These are phyloP conservation scores for Phaeoacremonium minimum DNA, from an alignment of 2,329 filamentous ascomycete species.

Conservation along the genomic window DNA sequence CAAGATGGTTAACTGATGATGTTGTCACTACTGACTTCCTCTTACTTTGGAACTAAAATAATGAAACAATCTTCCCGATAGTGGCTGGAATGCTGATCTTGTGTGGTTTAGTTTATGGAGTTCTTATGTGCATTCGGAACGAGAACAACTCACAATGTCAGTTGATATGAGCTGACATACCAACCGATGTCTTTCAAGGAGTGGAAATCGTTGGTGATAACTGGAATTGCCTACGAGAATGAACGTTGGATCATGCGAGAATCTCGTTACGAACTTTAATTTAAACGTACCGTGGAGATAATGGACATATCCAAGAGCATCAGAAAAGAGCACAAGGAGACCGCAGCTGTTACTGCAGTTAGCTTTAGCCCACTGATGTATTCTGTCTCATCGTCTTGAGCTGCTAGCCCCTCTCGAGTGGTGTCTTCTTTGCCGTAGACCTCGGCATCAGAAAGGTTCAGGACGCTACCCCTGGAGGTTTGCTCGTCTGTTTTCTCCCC, in stretches of 20 bases:
- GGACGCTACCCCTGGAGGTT: too few species aligned
- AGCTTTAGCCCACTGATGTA: conserved; percentile 1
- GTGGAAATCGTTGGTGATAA: conserved; percentile 23
- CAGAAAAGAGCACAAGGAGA: conserved; percentile 1
- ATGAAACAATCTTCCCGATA: conserved; percentile 24
- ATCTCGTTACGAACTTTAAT: background rate
- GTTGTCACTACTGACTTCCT: background rate
- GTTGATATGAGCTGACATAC: conserved; percentile 31
- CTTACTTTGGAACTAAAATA: conserved; percentile 26
- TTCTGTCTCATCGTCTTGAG: background rate
- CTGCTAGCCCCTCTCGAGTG: too few species aligned
- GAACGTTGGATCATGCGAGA: too few species aligned
- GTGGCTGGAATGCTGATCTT: conserved; percentile 22
- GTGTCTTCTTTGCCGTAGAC: too few species aligned
- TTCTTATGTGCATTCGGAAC: too few species aligned
- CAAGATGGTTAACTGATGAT: background rate
- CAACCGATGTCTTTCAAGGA: conserved; percentile 34
- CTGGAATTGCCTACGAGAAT: conserved; percentile 23
- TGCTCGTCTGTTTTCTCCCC: too few species aligned
- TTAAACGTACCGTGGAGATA: background rate
- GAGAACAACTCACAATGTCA: conserved; percentile 11
- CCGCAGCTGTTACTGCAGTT: background rate
- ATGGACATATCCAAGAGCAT: conserved; percentile 3
- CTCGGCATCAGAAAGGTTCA: too few species aligned
- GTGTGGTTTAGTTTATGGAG: conserved; percentile 3